Conservation (phyloP, 352 stramenopile genomes). For the Phytophthora rubi region DNA sequence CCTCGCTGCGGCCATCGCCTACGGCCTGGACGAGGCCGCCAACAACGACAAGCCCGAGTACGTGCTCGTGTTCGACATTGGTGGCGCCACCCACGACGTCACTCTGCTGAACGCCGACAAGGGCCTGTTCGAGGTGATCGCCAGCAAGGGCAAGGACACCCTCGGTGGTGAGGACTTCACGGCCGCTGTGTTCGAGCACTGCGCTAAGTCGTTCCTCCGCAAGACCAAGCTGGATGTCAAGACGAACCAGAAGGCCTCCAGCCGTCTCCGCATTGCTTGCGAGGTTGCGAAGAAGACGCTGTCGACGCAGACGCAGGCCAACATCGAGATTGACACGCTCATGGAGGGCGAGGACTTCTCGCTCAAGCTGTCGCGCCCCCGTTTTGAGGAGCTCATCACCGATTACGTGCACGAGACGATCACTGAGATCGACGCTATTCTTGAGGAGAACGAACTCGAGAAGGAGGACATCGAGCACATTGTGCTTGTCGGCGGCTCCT, state of each 20-base stretch:
- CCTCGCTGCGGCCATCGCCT: conserved; percentile 98
- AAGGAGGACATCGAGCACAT: conserved; percentile 95
- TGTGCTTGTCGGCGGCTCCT: conserved; percentile 96
- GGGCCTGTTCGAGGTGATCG: conserved; percentile 98
- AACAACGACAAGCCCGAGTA: conserved; percentile 92
- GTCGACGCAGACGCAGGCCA: conserved; percentile 95
- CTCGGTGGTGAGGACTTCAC: conserved; percentile 98
- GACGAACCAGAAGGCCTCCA: conserved; percentile 94
- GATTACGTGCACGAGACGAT: conserved; percentile 94
- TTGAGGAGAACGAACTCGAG: conserved; percentile 77
- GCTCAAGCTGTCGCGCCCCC: conserved; percentile 95
- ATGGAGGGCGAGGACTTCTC: conserved; percentile 98
- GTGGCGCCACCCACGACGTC: conserved; percentile 97
- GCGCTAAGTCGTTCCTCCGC: conserved; percentile 94
- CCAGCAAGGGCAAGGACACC: conserved; percentile 95
- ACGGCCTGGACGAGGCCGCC: conserved; percentile 95
- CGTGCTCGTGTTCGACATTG: conserved; percentile 98
- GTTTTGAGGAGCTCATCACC: conserved; percentile 96
- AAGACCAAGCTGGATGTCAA: conserved; percentile 95
- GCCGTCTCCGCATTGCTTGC: conserved; percentile 95
- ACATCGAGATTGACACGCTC: conserved; percentile 98
- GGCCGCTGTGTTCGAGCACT: conserved; percentile 97
- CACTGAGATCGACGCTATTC: conserved; percentile 88
- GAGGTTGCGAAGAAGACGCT: conserved; percentile 98
- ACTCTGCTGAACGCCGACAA: conserved; percentile 97